A percentile compares a stretch with the other conserved stretches of the same genome.
Evolutionary conservation across 2,329 filamentous ascomycete species (phyloP).

Genomic region (Ciborinia camelliae): DNA sequence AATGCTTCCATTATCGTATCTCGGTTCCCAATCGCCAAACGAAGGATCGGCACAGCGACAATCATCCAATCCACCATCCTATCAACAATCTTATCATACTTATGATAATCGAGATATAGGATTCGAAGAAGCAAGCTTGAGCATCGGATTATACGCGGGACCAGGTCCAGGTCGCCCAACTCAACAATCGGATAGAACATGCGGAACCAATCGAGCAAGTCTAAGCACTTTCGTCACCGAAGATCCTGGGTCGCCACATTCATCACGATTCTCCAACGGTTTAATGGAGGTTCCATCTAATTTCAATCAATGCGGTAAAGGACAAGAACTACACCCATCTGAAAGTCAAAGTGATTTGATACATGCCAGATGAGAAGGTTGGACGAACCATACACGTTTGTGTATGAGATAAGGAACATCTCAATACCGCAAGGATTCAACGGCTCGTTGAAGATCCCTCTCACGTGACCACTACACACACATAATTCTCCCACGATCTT

Average conservation of each 20-base stretch:
- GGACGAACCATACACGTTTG: background rate
- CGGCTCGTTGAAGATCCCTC: background rate
- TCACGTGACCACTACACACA: background rate
- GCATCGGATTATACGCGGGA: background rate
- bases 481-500: background rate
- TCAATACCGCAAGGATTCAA: background rate
- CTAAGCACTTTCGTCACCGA: background rate
- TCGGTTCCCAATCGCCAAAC: conserved; percentile 2
- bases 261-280: conserved; percentile 5
- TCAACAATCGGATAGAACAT: background rate
- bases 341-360: conserved; percentile 9
- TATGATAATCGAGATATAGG: conserved; percentile 8
- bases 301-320: background rate
- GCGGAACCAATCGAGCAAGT: background rate
- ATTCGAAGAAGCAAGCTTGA: conserved; percentile 10
- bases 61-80: background rate
- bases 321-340: background rate
- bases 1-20: conserved; percentile 14
- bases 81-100: conserved; percentile 1
- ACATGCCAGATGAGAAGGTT: background rate
- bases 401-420: conserved; percentile 1
- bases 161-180: conserved; percentile 1
- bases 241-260: background rate
- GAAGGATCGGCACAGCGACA: background rate
- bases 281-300: conserved; percentile 2